Base-by-base conservation (phyloP, 768 basidiomycete genomes). In the Glaciozyma antarctica region DNA sequence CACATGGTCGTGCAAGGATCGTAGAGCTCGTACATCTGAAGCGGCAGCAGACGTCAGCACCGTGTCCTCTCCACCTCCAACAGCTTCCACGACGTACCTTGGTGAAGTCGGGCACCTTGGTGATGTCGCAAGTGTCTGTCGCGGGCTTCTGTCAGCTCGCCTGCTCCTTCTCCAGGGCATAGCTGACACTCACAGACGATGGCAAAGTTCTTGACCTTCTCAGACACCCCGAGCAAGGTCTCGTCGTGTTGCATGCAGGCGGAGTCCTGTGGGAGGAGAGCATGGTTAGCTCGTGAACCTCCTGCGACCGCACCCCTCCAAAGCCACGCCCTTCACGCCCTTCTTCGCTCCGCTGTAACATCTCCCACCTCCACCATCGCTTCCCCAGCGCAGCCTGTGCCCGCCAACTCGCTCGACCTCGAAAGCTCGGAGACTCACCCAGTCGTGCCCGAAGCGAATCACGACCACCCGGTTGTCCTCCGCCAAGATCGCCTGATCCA, bases 171-270 rank as follows among this genome's bases (percentile, higher is more conserved):
- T 38, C 16, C 7, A 55, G 54, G 17, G 54, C 5, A 26, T 13
- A 26, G 1, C 21, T 16, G 1, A 56, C 17, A 24, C 75, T 58
- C 28, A 77, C 77, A 76, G 70, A 98, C 90, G 72, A 98, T 91
- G 12, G 93, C 92, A 77, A 94, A 97, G 79, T 99, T 98, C 80
- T 97, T 92, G 7, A 98, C 91, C 77, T 90, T 93, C 78, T 97
- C 95, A 1, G 88, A 87, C 51, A 95, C 87, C 2, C 84, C 81
- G 76, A 91, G 88, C 15, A 97, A 83, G 2, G 91, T 94, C 77
- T 98, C 94, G 79, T 98, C 95, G 92, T 98, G 95, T 22, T 86
- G 88, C 95, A 98, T 97, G 79, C 94, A 98, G 70, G 95, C 86
- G 0, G 82, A 78, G 76, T 98, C 90, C 85, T 72, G 63, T 21